Percentiles rank a stretch among this genome's conserved stretches.
Conservation (phyloP, 2,329 filamentous ascomycete genomes). For the Rhexocercosporidium sp. region DNA sequence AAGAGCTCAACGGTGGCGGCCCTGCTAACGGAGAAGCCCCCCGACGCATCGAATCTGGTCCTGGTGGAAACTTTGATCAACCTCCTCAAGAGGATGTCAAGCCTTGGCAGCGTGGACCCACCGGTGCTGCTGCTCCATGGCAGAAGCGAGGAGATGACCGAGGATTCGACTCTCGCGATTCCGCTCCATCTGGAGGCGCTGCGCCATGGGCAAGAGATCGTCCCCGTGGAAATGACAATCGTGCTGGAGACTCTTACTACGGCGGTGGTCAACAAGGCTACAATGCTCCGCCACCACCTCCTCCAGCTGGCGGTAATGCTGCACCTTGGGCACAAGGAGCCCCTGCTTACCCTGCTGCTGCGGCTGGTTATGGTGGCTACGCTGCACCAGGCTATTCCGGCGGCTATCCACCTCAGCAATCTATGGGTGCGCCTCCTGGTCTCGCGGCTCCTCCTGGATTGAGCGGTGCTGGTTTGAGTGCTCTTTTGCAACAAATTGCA, state of each 20-base stretch:
- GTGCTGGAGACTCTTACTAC: slow-evolving; percentile 53
- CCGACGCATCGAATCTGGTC: slow-evolving; percentile 86
- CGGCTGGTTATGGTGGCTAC: slow-evolving; percentile 62
- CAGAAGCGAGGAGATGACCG: slow-evolving; percentile 51
- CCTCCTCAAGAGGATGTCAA: slow-evolving; percentile 63
- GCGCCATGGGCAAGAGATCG: slow-evolving; percentile 70
- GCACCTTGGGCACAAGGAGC: slow-evolving; percentile 52
- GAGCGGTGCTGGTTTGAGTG: slow-evolving; percentile 62
- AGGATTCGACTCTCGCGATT: slow-evolving; percentile 45
- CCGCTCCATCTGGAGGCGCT: slow-evolving; percentile 47
- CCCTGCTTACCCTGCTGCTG: slow-evolving; percentile 48
- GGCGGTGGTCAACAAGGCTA: slow-evolving; percentile 53
- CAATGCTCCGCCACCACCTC: slow-evolving; percentile 56
- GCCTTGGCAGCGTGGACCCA: slow-evolving; percentile 88
- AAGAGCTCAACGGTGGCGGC: slow-evolving; percentile 81
- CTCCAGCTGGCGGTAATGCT: slow-evolving; percentile 49
- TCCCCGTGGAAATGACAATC: slow-evolving; percentile 47
- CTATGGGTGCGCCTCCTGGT: slow-evolving; percentile 51
- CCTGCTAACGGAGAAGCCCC: slow-evolving; percentile 64
- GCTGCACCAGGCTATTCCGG: slow-evolving; percentile 48
- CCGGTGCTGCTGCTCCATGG: slow-evolving; percentile 85
- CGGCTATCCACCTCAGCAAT: slow-evolving; percentile 49
- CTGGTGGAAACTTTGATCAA: slow-evolving; percentile 62
- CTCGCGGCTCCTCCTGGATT: slow-evolving; percentile 52
- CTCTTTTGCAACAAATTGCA: slow-evolving; percentile 69